These are phyloP conservation scores for Daldinia decipiens DNA, from an alignment of 495 filamentous ascomycete species.

Conservation along the genomic window DNA sequence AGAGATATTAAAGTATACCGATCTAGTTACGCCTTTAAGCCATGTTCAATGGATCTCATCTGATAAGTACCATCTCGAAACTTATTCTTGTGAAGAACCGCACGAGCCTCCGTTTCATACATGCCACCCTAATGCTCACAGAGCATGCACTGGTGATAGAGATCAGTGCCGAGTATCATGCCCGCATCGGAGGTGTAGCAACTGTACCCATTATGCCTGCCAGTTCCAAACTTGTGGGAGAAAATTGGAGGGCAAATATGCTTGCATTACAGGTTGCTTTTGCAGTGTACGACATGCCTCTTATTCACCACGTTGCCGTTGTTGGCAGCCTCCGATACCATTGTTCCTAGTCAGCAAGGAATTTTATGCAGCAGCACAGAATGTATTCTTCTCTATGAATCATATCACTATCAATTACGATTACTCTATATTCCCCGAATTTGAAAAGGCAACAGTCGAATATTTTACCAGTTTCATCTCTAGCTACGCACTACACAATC, in stretches of 20 bases:
- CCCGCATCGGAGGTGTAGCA: not conserved
- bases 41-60: not conserved
- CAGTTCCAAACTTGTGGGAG: not conserved
- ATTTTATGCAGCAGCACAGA: not conserved
- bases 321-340: not conserved
- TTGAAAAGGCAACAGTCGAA: not conserved
- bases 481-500: not conserved
- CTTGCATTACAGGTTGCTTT: not conserved
- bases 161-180: not conserved
- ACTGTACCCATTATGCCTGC: not conserved
- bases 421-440: not conserved
- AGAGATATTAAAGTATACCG: not conserved
- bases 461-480: not conserved
- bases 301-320: not conserved
- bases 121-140: not conserved
- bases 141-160: not conserved
- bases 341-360: not conserved
- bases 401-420: not conserved
- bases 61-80: not conserved
- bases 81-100: not conserved
- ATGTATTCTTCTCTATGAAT: not conserved
- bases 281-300: not conserved
- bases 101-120: not conserved
- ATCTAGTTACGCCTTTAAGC: not conserved
- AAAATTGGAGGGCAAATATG: not conserved